Base-by-base conservation (phyloP, 2,329 filamentous ascomycete genomes). In the Aureobasidium sp. region DNA sequence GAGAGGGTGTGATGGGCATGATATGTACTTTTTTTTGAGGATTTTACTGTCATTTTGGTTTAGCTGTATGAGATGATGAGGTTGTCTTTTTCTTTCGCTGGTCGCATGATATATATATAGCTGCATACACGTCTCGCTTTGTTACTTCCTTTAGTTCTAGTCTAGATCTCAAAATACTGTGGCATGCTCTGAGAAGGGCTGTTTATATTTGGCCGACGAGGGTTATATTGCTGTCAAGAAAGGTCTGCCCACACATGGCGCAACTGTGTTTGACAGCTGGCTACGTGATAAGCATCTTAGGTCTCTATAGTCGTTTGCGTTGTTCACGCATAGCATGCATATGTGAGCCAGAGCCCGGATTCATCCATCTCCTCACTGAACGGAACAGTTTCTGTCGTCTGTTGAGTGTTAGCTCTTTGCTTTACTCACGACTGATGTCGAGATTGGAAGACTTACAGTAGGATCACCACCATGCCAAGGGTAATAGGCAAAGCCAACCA, bases 1-100 rank as follows among this genome's bases (percentile, higher is more conserved):
- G 66, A 72, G 58, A 66, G 69, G 53, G 11, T 58, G 19, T 67
- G 62, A 66, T n/a, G 14, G 19, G 44, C 22, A 4, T 24, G 5
- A 14, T 5, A 5, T 35, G 31, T n/a, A 5, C 31, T 17, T 22
- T 33, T 2, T 27, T 33, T 2, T 27, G 5, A 9, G 31, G 33
- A 11, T 15, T 7, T 44, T 22, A 1, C 31, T 12, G 9, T 33
- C 9, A 3, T 42, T 42, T 42, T 19, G 40, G 19, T 6, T 48
- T 31, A 9, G 31, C 14, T 48, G 17, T 48, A 27, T 27, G 44
- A 22, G 31, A 48, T 48, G 44, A 27, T 48, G 44, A 15, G 14
- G 11, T 24, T 5, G 39, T 6, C 29, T 42, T 42, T 42, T 42
- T 42, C 3, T 3, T 33, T n/a, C n/a, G 31, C 2, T 33, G 31